These are phyloP conservation scores for Pythium scleroteichum DNA, from an alignment of 352 stramenopile genomes.

Conservation along the genomic window DNA sequence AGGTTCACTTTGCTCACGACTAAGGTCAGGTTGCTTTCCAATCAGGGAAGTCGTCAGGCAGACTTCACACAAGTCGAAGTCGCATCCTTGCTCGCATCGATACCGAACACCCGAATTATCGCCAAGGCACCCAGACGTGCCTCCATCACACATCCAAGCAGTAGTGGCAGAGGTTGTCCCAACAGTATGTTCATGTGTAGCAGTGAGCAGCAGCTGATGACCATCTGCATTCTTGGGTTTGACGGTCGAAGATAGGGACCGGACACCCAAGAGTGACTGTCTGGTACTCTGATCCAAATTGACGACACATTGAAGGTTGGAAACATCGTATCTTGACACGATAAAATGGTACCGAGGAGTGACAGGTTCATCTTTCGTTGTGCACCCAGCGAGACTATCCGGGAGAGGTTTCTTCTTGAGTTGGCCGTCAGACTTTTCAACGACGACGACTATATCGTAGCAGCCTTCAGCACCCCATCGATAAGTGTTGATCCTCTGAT, in stretches of 20 bases:
- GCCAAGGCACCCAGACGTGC: conserved; percentile 50
- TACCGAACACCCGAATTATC: conserved; percentile 59
- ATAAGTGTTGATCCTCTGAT: conserved; percentile 84
- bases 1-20: no score
- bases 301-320: conserved; percentile 45
- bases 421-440: conserved; percentile 47
- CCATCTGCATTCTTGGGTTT: conserved; percentile 11
- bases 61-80: conserved; percentile 75
- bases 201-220: conserved; percentile 34
- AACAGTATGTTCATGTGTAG: conserved; percentile 59
- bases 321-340: conserved; percentile 57
- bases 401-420: conserved; percentile 57
- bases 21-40: conserved; percentile 20
- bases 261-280: conserved; percentile 51
- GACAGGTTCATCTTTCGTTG: conserved; percentile 21
- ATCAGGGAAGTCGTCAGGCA: conserved; percentile 51
- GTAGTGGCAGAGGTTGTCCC: conserved; percentile 48
- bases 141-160: conserved; percentile 78
- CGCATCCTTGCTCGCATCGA: conserved; percentile 63
- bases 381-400: conserved; percentile 11
- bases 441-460: conserved; percentile 75
- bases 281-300: conserved; percentile 56
- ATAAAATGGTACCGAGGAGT: conserved; percentile 62
- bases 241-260: conserved; percentile 14
- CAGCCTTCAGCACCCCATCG: conserved; percentile 74